phyloP scores from a whole-genome alignment of 495 filamentous ascomycete genomes.

The Aspergillus mulundensis region DNA sequence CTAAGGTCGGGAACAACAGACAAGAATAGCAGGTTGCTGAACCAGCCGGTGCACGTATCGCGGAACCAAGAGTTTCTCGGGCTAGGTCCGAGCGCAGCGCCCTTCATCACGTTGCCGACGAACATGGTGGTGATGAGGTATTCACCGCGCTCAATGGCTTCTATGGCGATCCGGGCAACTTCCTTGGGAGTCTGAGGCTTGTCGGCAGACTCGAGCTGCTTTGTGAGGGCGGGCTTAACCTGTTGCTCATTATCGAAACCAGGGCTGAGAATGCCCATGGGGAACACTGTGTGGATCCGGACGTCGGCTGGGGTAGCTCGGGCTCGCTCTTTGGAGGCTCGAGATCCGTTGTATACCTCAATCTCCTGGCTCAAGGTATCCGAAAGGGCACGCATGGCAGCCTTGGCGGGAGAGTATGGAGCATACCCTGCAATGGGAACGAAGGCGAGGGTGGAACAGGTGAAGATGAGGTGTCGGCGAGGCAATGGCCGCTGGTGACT shows the following conservation, averaged over 20 bases:
- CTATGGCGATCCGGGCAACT: constrained; percentile 67
- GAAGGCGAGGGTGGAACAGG: constrained; percentile 71
- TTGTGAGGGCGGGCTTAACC: constrained; percentile 77
- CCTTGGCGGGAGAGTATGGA: constrained; percentile 80
- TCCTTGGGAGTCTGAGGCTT: constrained; percentile 71
- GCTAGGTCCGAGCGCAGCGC: constrained; percentile 39
- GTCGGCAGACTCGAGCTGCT: constrained; percentile 77
- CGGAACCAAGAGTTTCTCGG: constrained; percentile 38
- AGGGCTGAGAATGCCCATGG: constrained; percentile 73
- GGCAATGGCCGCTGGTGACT: constrained; percentile 29
- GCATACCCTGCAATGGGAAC: constrained; percentile 77
- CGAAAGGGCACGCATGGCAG: constrained; percentile 75
- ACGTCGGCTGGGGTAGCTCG: constrained; percentile 54
- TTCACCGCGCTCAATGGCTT: constrained; percentile 72
- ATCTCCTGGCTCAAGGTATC: constrained; percentile 83
- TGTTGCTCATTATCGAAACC: constrained; percentile 74
- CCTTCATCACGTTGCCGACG: constrained; percentile 63
- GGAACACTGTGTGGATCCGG: constrained; percentile 78
- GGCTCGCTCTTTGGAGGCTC: constrained; percentile 43
- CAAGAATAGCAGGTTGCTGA: constrained; percentile 41
- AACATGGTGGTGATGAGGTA: constrained; percentile 71
- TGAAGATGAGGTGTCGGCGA: constrained; percentile 82
- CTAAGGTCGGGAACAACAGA: constrained; percentile 42
- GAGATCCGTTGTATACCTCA: constrained; percentile 68
- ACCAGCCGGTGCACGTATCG: constrained; percentile 42